Base-by-base conservation (phyloP, 1,139 yeast genomes). In the Hanseniaspora sp. region DNA sequence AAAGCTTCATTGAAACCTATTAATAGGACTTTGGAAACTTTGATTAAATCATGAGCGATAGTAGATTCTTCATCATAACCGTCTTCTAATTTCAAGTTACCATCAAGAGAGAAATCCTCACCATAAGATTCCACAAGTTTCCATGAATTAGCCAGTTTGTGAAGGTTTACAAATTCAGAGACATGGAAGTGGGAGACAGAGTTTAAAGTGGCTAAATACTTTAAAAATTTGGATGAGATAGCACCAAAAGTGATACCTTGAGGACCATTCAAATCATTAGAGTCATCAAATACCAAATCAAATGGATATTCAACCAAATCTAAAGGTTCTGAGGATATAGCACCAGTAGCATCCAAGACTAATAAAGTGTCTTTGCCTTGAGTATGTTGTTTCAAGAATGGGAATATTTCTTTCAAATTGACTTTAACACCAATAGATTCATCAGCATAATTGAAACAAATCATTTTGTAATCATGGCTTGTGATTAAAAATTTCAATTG, bases 261-360 rank as follows among this genome's bases (percentile, higher is more conserved):
- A 54, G 97, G 96, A 37, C 84, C 95, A 55, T 96, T 96, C 64
- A 90, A 74, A 40, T 96, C 97, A 74, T 90, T 92, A 28, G 96
- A 87, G 1, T 95, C 97, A 52, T 95, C 84, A 61, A 90, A 74
- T 46, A 81, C 95, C 62, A 77, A 86, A 70, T 90, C 98, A 56
- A 90, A 69, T 9, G 88, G 90, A 97, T 97, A 92, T n/a, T 43
- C 76, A 67, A 87, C 94, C 67, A 92, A 90, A 64, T 84, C 82
- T 60, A 92, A 73, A 62, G 80, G 76, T 70, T 90, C 98, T 57
- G 86, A 94, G 35, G 85, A 97, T 59, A 90, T 79, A 8, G 96
- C 86, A 71, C 97, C 92, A 42, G 90, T 97, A 49, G 95, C 96
- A 67, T 90, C 98, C 51, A 90, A 95, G 53, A 87, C 71, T 57